Conservation (phyloP, 371 early-diverging fungal species). For the Lichtheimia ramosa region DNA sequence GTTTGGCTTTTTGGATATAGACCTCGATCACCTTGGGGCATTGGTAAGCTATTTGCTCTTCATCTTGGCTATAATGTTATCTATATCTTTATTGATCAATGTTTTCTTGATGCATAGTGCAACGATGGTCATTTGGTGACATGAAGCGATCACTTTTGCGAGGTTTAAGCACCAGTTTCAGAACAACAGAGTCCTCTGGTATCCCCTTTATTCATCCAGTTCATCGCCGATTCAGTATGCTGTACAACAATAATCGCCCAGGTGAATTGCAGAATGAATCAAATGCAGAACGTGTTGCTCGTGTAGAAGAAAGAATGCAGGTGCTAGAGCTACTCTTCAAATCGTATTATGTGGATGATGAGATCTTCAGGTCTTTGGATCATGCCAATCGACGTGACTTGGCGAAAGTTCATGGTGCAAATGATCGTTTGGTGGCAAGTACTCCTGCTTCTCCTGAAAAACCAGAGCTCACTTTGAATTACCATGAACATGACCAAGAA, state of each 20-base stretch:
- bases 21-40: slow-evolving; percentile 53
- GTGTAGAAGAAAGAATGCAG: slow-evolving; percentile 34
- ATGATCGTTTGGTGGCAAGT: too few species aligned
- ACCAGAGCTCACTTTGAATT: too few species aligned
- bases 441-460: too few species aligned
- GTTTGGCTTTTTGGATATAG: slow-evolving; percentile 53
- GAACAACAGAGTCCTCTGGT: slow-evolving; percentile 34
- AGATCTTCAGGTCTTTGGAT: slow-evolving; percentile 45
- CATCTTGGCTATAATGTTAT: too few species aligned
- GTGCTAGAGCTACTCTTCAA: slow-evolving; percentile 35
- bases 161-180: slow-evolving; percentile 40
- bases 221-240: slow-evolving; percentile 41
- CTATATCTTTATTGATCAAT: too few species aligned
- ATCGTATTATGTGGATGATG: slow-evolving; percentile 43
- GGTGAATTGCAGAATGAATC: slow-evolving; percentile 13
- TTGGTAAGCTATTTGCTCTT: neutral
- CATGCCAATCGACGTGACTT: slow-evolving; percentile 9
- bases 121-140: slow-evolving; percentile 50
- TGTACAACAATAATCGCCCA: slow-evolving; percentile 12
- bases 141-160: slow-evolving; percentile 42
- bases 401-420: too few species aligned
- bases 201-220: slow-evolving; percentile 50
- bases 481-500: too few species aligned
- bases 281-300: slow-evolving; percentile 18
- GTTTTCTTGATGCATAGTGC: slow-evolving; percentile 14